Conservation (phyloP, 139 green algal genomes). For the Chlamydomonas schloesseri region DNA sequence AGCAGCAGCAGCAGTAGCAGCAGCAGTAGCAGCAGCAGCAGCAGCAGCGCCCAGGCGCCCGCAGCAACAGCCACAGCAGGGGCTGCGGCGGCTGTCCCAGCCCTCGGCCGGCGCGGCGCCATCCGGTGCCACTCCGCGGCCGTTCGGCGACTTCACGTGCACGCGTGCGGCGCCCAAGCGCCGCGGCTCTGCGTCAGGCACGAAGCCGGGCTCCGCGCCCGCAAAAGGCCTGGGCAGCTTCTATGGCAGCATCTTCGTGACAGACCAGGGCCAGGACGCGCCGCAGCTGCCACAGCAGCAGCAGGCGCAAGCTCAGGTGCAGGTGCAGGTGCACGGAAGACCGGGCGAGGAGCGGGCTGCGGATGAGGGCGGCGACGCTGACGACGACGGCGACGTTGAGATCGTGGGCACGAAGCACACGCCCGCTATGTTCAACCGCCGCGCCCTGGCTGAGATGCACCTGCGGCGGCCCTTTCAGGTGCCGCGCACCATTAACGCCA, state of each 20-base stretch:
- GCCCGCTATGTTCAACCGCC: neutral
- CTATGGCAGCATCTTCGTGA: slow-evolving; percentile 3
- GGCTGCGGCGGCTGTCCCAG: neutral
- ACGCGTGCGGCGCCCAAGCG: slow-evolving; percentile 3
- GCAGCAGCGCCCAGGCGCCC: too few relatives aligned
- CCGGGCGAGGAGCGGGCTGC: neutral
- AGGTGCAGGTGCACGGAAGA: neutral
- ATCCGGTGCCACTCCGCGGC: neutral
- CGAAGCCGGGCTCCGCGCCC: neutral
- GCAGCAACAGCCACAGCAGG: neutral
- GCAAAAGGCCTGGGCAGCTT: neutral
- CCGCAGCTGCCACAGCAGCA: neutral
- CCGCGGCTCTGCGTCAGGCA: neutral
- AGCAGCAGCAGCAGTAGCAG: too few relatives aligned
- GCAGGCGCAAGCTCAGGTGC: too few relatives aligned
- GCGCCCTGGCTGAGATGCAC: neutral
- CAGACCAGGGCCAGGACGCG: neutral
- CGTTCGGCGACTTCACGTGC: neutral
- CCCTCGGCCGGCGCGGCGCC: neutral
- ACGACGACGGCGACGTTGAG: neutral
- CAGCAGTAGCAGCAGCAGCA: slow-evolving; percentile 10
- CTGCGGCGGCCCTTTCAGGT: slow-evolving; percentile 19
- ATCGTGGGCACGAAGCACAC: neutral
- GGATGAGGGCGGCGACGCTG: neutral
- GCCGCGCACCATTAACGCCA: neutral